A percentile compares a stretch with the other conserved stretches of the same genome.
Conservation (phyloP, 768 basidiomycete genomes). For the Trametes meyenii region DNA sequence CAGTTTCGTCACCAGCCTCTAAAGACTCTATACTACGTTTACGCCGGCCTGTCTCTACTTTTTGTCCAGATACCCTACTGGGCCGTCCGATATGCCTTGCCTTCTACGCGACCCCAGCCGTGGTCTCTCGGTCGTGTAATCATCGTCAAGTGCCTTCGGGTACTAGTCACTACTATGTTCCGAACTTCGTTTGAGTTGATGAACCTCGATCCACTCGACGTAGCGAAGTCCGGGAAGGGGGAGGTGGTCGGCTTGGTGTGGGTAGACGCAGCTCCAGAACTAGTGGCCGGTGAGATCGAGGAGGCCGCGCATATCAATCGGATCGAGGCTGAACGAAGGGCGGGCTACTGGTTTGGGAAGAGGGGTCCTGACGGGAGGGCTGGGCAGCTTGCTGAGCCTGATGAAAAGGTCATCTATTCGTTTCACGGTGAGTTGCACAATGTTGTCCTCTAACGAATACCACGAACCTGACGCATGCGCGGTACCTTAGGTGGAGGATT, state of each 20-base stretch:
- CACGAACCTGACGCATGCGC: neutral
- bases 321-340: constrained; percentile 25
- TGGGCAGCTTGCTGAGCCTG: constrained; percentile 26
- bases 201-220: neutral
- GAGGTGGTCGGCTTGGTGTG: constrained; percentile 23
- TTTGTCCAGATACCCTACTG: constrained; percentile 11
- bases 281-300: constrained; percentile 34
- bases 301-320: constrained; percentile 26
- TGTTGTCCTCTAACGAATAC: too few species aligned
- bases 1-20: neutral
- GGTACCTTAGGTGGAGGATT: constrained; percentile 31
- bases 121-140: constrained; percentile 22
- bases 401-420: constrained; percentile 39
- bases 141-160: constrained; percentile 20
- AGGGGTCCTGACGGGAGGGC: constrained; percentile 17
- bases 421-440: constrained; percentile 30
- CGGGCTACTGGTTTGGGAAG: constrained; percentile 32
- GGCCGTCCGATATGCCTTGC: neutral
- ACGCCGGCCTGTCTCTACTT: neutral
- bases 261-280: constrained; percentile 27
- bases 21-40: neutral
- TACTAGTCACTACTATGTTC: constrained; percentile 10
- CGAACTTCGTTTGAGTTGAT: constrained; percentile 5
- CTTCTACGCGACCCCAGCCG: constrained; percentile 1
- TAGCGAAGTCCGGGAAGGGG: constrained; percentile 8